A percentile compares a stretch with the other conserved stretches of the same genome.
These are phyloP conservation scores for Lunasporangiospora selenospora DNA, from an alignment of 192 early-diverging fungal species.

Conservation along the genomic window DNA sequence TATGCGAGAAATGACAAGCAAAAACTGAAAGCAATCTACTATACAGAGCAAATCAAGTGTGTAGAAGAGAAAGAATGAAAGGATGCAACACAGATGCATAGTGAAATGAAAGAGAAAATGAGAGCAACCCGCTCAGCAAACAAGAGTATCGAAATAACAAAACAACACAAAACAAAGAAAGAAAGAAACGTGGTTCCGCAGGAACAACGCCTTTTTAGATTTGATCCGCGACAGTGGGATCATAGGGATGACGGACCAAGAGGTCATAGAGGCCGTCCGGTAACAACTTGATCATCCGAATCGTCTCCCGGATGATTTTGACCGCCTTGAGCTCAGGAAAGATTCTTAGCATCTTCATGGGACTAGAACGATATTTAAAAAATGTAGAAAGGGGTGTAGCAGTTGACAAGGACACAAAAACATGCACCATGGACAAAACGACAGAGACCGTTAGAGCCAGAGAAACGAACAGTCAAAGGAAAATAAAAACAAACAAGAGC, in stretches of 20 bases:
- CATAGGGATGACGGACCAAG: constrained; percentile 79
- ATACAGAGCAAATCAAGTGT: no score
- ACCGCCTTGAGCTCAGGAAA: constrained; percentile 72
- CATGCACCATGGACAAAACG: not conserved
- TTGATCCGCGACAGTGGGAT: constrained; percentile 59
- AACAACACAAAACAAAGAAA: constrained; percentile 1
- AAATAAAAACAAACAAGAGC: not conserved
- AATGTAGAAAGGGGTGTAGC: not conserved
- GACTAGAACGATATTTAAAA: constrained; percentile 45
- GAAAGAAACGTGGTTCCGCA: no score
- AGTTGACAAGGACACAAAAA: not conserved
- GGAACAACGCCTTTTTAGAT: constrained; percentile 16
- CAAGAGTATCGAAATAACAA: not conserved
- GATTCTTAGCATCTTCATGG: constrained; percentile 73
- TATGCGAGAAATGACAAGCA: no score
- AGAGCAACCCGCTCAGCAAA: not conserved
- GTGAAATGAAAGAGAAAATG: not conserved
- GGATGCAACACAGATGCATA: no score
- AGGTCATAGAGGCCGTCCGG: constrained; percentile 78
- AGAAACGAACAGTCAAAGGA: not conserved
- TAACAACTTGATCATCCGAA: constrained; percentile 62
- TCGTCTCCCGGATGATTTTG: constrained; percentile 60
- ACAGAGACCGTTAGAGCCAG: not conserved
- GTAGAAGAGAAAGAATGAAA: no score
- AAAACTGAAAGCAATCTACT: no score